Evolutionary conservation across 345 rosid species (phyloP).

Genomic region (Salix udensis): DNA sequence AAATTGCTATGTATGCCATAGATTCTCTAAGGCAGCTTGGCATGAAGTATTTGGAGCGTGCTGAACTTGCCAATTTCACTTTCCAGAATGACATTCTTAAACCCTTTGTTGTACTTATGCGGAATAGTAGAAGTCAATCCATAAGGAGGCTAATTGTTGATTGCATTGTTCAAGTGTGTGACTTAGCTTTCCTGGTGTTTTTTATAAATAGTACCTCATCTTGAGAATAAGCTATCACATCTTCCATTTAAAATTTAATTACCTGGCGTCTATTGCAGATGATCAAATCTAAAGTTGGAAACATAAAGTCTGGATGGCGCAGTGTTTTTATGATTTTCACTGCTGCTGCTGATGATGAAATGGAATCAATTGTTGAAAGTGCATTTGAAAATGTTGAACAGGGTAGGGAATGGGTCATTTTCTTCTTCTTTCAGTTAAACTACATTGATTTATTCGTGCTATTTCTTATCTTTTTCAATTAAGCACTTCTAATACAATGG

Average conservation of each 20-base stretch:
- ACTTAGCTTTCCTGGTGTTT: constrained; percentile 11
- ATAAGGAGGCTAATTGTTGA: constrained; percentile 82
- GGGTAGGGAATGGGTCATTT: constrained; percentile 37
- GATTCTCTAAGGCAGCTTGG: constrained; percentile 95
- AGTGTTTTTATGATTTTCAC: constrained; percentile 93
- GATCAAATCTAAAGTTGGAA: constrained; percentile 91
- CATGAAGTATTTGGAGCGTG: constrained; percentile 86
- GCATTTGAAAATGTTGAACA: constrained; percentile 94
- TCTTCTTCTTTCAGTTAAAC: not conserved
- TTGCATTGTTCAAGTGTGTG: constrained; percentile 82
- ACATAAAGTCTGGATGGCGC: constrained; percentile 91
- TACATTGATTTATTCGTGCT: not conserved
- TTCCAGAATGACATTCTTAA: constrained; percentile 95
- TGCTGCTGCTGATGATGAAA: constrained; percentile 84
- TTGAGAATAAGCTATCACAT: not conserved
- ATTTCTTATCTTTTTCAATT: constrained; percentile 5
- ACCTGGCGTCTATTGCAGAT: constrained; percentile 43
- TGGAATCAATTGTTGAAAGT: constrained; percentile 82
- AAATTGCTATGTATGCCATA: constrained; percentile 91
- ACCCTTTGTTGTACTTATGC: constrained; percentile 86
- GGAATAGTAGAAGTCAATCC: constrained; percentile 73
- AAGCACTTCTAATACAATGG: constrained; percentile 32
- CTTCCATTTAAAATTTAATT: constrained; percentile 1
- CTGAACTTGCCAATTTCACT: constrained; percentile 85
- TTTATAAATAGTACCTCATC: not conserved